Evolutionary conservation across 1,284 basidiomycete species (phyloP).

Genomic region (Pyrrhoderma noxium): DNA sequence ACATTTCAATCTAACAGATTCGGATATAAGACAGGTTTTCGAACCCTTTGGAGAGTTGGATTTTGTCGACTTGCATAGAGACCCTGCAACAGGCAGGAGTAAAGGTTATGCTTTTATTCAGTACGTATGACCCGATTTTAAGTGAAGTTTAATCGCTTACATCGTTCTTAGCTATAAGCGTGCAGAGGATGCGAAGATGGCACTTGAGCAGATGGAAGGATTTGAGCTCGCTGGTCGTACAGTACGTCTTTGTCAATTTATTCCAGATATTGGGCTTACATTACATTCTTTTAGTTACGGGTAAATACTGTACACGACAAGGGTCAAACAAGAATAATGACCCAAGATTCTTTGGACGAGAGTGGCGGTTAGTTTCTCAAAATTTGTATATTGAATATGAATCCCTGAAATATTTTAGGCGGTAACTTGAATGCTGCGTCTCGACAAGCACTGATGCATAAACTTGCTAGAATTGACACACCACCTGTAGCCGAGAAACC

Average conservation of each 20-base stretch:
- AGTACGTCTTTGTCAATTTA: slow-evolving; percentile 37
- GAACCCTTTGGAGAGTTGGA: slow-evolving; percentile 97
- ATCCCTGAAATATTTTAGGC: slow-evolving; percentile 34
- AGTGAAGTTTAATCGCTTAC: slow-evolving; percentile 1
- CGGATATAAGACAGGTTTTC: slow-evolving; percentile 97
- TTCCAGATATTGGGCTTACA: slow-evolving; percentile 2
- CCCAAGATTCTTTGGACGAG: slow-evolving; percentile 77
- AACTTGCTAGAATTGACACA: slow-evolving; percentile 88
- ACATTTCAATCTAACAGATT: slow-evolving; percentile 92
- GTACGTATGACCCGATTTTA: slow-evolving; percentile 36
- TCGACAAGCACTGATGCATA: slow-evolving; percentile 97
- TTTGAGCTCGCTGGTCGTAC: slow-evolving; percentile 94
- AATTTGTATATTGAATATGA: background rate
- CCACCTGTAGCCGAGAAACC: slow-evolving; percentile 48
- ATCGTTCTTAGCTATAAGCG: slow-evolving; percentile 65
- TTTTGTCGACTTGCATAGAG: slow-evolving; percentile 95
- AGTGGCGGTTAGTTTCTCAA: slow-evolving; percentile 49
- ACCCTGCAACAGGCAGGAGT: slow-evolving; percentile 87
- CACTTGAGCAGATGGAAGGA: slow-evolving; percentile 96
- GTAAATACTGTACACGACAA: slow-evolving; percentile 91
- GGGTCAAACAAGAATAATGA: slow-evolving; percentile 54
- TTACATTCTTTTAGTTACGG: slow-evolving; percentile 49
- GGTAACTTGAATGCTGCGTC: slow-evolving; percentile 93
- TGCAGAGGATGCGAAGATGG: slow-evolving; percentile 89
- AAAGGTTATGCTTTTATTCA: slow-evolving; percentile 99